Conservation (phyloP, 1,139 yeast species). For the Yamadazyma diddensiae region DNA sequence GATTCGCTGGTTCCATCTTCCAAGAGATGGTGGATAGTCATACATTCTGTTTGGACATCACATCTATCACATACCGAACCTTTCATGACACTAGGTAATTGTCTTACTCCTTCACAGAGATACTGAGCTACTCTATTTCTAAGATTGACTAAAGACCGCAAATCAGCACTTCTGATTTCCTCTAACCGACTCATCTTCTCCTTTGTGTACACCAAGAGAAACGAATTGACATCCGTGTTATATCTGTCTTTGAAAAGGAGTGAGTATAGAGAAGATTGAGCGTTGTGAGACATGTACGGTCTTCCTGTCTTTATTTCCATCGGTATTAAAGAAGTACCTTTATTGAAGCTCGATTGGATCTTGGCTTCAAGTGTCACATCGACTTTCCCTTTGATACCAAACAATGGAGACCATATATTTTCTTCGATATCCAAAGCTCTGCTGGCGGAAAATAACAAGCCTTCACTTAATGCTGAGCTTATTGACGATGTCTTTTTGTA, state of each 20-base stretch:
- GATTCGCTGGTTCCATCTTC: constrained; percentile 55
- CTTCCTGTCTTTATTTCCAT: constrained; percentile 88
- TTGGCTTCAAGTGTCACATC: constrained; percentile 81
- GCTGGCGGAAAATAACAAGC: constrained; percentile 49
- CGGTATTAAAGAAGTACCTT: constrained; percentile 58
- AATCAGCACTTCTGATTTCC: constrained; percentile 53
- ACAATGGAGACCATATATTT: constrained; percentile 85
- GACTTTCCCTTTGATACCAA: constrained; percentile 86
- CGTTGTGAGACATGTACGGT: constrained; percentile 67
- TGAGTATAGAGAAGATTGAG: constrained; percentile 86
- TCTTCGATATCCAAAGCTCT: constrained; percentile 84
- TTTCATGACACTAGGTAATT: constrained; percentile 58
- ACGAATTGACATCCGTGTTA: constrained; percentile 60
- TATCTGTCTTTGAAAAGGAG: constrained; percentile 78
- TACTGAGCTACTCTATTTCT: constrained; percentile 68
- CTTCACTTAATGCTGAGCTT: constrained; percentile 36
- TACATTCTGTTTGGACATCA: constrained; percentile 58
- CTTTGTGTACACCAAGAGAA: constrained; percentile 73
- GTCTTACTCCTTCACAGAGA: constrained; percentile 47
- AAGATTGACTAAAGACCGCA: constrained; percentile 61
- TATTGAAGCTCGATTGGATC: constrained; percentile 21
- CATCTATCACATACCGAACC: constrained; percentile 69
- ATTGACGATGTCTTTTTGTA: constrained; percentile 31
- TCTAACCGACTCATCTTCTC: constrained; percentile 53
- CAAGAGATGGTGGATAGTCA: constrained; percentile 59